phyloP scores from a whole-genome alignment of 1,284 basidiomycete genomes.

The Ceratorhiza oryzae-sativae region DNA sequence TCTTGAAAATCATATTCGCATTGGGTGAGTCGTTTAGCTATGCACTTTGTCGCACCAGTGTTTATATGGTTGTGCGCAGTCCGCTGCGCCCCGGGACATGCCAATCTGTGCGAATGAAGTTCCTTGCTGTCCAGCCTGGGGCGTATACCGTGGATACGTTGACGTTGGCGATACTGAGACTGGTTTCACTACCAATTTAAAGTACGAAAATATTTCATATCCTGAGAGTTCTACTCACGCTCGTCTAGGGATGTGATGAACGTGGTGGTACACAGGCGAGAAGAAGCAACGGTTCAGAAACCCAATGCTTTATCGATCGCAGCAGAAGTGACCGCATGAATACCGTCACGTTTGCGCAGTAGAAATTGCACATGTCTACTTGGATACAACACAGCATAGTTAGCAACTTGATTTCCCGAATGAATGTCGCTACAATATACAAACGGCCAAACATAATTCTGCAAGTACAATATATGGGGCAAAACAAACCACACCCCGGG shows the following conservation, averaged over 20 bases:
- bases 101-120: constrained; percentile 86
- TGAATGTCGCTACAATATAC: constrained; percentile 2
- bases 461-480: constrained; percentile 16
- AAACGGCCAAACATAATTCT: background rate
- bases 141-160: constrained; percentile 79
- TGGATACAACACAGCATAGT: too few species aligned
- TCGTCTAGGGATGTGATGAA: constrained; percentile 19
- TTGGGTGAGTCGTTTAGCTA: constrained; percentile 65
- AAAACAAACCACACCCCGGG: background rate
- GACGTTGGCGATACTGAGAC: constrained; percentile 77
- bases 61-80: constrained; percentile 52
- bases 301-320: background rate
- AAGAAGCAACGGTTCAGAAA: background rate
- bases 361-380: background rate
- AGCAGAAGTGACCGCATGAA: background rate
- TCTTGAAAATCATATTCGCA: constrained; percentile 79
- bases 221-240: background rate
- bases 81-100: constrained; percentile 81
- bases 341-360: background rate
- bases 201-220: constrained; percentile 55
- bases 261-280: constrained; percentile 20
- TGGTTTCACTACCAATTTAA: constrained; percentile 73
- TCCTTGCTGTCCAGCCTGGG: constrained; percentile 80
- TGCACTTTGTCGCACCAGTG: background rate
- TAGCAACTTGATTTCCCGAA: background rate